These are phyloP conservation scores for Tetrahymena thermophila DNA, from an alignment of 73 alveolate genomes.

Conservation along the genomic window DNA sequence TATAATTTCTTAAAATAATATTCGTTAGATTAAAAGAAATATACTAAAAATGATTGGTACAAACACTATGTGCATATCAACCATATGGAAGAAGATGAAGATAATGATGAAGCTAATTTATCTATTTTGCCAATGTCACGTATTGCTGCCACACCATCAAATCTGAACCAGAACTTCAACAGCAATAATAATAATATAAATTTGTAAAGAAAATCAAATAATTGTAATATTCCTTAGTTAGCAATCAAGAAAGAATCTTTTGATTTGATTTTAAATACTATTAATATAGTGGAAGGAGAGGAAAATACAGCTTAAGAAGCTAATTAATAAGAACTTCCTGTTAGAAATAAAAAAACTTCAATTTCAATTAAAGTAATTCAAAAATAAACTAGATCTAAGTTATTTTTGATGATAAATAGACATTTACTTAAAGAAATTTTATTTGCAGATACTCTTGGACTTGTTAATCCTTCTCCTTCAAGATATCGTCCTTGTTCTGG, in stretches of 20 bases:
- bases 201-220: background rate
- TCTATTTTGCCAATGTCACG: background rate
- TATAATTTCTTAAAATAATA: background rate
- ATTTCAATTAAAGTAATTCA: background rate
- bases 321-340: background rate
- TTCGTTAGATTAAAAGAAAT: background rate
- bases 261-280: background rate
- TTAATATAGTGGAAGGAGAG: background rate
- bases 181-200: too few species aligned
- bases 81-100: background rate
- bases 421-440: background rate
- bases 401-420: background rate
- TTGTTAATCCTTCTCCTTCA: background rate
- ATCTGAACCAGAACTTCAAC: too few species aligned
- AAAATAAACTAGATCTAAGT: background rate
- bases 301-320: background rate
- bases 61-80: background rate
- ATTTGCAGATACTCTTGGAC: background rate
- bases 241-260: background rate
- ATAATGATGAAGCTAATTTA: background rate
- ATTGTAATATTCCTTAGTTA: background rate
- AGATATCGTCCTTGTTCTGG: background rate
- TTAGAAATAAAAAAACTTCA: background rate
- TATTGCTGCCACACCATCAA: background rate
- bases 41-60: background rate